Base-by-base conservation (phyloP, 73 alveolate species). In the Paraurostyla sp. region DNA sequence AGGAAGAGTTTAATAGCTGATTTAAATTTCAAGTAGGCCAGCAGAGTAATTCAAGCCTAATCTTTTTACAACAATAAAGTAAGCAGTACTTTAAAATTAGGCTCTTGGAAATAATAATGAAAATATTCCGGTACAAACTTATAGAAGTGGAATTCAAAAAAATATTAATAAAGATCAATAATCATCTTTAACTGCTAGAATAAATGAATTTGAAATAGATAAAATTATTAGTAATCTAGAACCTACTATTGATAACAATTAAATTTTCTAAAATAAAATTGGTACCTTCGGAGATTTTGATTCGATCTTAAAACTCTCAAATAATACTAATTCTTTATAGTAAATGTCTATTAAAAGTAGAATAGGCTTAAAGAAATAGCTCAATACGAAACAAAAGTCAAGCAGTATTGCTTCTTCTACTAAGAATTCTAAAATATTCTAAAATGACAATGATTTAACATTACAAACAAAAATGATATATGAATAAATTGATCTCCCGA, bases 371-470 rank as follows among this genome's bases (percentile, higher is more conserved):
- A 65, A 65, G 38, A 33, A 33, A 40, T 22, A 32, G 13, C 25
- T 60, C 4, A 9, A 7, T 27, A 9, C 9, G 9, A 60, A 32
- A 30, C 35, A 30, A 18, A 65, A 32, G 11, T 38, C 7, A 1
- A 40, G 32, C 4, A 65, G 82, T 38, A 32, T 65, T 4, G 41
- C 41, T 4, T 65, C 82, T 1, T 65, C 82, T n/a, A n/a, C n/a
- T 38, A 65, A 65, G 46, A 15, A 3, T 11, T 65, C 82, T 16
- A 65, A 58, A 38, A 65, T 65, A 1, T 65, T 6, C 23, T 40
- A 65, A 35, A 65, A 65, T 65, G 82, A 65, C 6, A 65, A 65
- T 38, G 82, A 65, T 65, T 65, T 65, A 38, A 38, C 82, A 13
- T 11, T 65, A 0, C 4, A 38, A 15, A 65, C 43, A 38, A 65